phyloP scores from a whole-genome alignment of 306 rosid genomes.

The Fagus crenata region DNA sequence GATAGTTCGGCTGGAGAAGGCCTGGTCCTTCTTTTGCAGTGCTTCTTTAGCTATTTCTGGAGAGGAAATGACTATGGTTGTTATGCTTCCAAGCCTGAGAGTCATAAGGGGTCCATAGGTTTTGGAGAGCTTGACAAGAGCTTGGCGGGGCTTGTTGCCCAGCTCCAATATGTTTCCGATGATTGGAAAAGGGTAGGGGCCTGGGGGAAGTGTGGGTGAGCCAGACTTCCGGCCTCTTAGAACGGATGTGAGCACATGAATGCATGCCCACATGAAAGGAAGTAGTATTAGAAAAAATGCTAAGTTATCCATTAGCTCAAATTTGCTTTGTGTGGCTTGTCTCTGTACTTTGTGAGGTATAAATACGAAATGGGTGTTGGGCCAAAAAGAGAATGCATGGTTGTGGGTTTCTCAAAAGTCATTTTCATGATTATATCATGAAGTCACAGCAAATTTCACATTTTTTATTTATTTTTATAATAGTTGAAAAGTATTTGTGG shows the following conservation, averaged over 20 bases:
- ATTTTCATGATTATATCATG: too few relatives aligned
- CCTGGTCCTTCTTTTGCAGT: conserved; percentile 3
- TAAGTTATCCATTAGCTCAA: not conserved
- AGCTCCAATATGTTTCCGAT: conserved; percentile 50
- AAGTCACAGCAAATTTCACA: too few relatives aligned
- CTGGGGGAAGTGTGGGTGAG: conserved; percentile 44
- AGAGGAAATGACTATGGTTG: conserved; percentile 30
- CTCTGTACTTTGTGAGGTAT: too few relatives aligned
- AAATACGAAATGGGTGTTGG: too few relatives aligned
- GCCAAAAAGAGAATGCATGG: too few relatives aligned
- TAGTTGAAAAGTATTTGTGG: too few relatives aligned
- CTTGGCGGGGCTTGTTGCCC: conserved; percentile 40
- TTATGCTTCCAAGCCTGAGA: conserved; percentile 37
- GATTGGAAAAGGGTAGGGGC: conserved; percentile 46
- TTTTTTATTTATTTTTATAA: too few relatives aligned
- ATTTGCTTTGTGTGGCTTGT: not conserved
- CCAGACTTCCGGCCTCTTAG: not conserved
- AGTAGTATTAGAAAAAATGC: not conserved
- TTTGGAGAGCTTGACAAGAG: conserved; percentile 35
- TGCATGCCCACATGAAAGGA: not conserved
- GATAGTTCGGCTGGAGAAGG: not conserved
- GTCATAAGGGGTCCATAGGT: conserved; percentile 37
- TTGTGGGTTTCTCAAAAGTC: too few relatives aligned
- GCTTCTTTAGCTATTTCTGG: conserved; percentile 21
- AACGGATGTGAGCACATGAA: not conserved